Base-by-base conservation (phyloP, 768 basidiomycete species). In the Mycena galericulata region DNA sequence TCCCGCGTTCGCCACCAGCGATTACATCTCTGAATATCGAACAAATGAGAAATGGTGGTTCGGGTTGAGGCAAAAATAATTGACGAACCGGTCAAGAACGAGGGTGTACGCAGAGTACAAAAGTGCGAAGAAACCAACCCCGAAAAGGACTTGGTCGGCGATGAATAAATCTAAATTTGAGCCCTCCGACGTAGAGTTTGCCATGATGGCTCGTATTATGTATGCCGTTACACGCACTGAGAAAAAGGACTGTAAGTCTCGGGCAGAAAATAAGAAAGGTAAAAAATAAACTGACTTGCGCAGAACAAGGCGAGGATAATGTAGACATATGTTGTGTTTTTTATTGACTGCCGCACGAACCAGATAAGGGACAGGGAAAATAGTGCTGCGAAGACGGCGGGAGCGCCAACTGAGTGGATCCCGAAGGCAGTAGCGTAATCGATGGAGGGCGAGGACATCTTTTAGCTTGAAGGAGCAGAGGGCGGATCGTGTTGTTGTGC, bases 151-250 rank as follows among this genome's bases (percentile, higher is more conserved):
- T 68, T 82, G 70, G 51, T 83, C 81, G 1, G 78, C 78, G 4
- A 83, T 82, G n/a, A 82, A 74, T 17, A 83, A 62, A 14, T 55
- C 60, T 2, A 82, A 62, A 34, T 75, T 79, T 15, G 80, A 70
- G 40, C 79, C 82, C 9, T 74, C 79, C 7, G 76, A 72, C 0
- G 72, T 74, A 1, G 75, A 74, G 5, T 75, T 78, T 18, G 80
- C 78, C 22, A 85, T 63, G 9, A 81, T 60, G 1, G 82, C 81
- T 2, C 85, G 81, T 3, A 85, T 76, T 3, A 76, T 65, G 58
- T 85, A 87, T 0, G 83, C 84, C 4, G 75, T 69, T 9, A 82
- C 58, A 24, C 84, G 82, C 50, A 85, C 85, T 86, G 41, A 36
- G 11, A 10, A 54, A 24, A 4, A 29, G 2, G 11, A 22, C 15